Conservation (phyloP, 768 basidiomycete species). For the Termitomyces titanicus region DNA sequence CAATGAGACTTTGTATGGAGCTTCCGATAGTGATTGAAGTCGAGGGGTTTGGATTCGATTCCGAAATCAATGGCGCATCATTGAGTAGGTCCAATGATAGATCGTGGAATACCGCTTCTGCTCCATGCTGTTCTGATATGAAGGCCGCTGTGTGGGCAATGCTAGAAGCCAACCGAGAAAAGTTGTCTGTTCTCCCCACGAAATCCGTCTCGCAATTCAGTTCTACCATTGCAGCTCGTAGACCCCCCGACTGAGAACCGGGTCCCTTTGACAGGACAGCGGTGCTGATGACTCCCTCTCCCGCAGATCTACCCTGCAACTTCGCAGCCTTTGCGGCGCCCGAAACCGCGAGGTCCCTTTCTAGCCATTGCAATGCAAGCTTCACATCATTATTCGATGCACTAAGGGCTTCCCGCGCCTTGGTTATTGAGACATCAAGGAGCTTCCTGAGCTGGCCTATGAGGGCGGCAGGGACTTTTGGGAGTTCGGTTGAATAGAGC, state of each 20-base stretch:
- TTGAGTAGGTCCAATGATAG: constrained; percentile 47
- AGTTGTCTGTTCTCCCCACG: constrained; percentile 83
- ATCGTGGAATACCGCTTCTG: constrained; percentile 37
- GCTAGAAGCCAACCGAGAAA: constrained; percentile 69
- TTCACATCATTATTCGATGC: constrained; percentile 72
- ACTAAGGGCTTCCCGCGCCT: constrained; percentile 84
- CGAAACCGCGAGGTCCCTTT: constrained; percentile 64
- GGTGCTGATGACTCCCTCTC: constrained; percentile 79
- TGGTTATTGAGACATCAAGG: constrained; percentile 77
- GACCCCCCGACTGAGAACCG: constrained; percentile 37
- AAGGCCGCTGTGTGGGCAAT: constrained; percentile 85
- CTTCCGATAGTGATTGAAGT: constrained; percentile 48
- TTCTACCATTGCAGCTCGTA: constrained; percentile 86
- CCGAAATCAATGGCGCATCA: constrained; percentile 66
- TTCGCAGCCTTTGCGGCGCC: constrained; percentile 84
- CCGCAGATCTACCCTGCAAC: constrained; percentile 67
- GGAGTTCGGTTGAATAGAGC: constrained; percentile 47
- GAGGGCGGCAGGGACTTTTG: constrained; percentile 68
- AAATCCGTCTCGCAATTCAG: constrained; percentile 98
- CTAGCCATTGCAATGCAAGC: constrained; percentile 76
- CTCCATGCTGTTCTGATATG: constrained; percentile 41
- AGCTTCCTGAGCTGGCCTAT: constrained; percentile 84
- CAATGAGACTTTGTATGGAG: constrained; percentile 66
- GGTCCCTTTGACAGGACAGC: constrained; percentile 67
- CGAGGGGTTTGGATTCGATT: constrained; percentile 27